A percentile compares a stretch with the other conserved stretches of the same genome.
These are phyloP conservation scores for Chaetoscypha palmicola DNA, from an alignment of 2,329 filamentous ascomycete genomes.

Conservation along the genomic window DNA sequence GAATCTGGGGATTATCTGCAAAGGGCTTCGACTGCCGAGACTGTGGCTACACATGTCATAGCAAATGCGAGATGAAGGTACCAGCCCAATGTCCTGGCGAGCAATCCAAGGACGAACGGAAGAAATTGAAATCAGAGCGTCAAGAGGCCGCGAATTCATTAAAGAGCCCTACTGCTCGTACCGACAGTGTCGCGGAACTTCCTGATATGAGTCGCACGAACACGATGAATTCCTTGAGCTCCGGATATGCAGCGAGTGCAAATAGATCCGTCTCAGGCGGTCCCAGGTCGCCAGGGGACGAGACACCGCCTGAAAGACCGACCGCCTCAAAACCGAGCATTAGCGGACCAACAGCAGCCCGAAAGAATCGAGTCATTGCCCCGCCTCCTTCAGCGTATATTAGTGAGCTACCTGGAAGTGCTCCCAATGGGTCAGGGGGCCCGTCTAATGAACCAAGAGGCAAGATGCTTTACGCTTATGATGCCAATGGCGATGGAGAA, in stretches of 20 bases:
- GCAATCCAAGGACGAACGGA: conserved; percentile 87
- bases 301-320: conserved; percentile 37
- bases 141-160: conserved; percentile 64
- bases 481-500: conserved; percentile 74
- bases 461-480: conserved; percentile 86
- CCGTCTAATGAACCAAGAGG: conserved; percentile 54
- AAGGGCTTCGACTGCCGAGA: conserved; percentile 96
- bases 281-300: conserved; percentile 44
- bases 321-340: conserved; percentile 21
- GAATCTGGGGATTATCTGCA: conserved; percentile 93
- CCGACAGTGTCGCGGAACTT: conserved; percentile 51
- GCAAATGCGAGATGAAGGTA: conserved; percentile 98
- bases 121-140: conserved; percentile 81
- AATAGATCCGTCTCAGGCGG: conserved; percentile 65
- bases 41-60: conserved; percentile 96
- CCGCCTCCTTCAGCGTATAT: conserved; percentile 81
- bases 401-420: conserved; percentile 53
- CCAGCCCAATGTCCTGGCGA: conserved; percentile 93
- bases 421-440: conserved; percentile 36
- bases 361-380: conserved; percentile 71
- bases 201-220: conserved; percentile 67
- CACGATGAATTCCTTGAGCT: conserved; percentile 85
- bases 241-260: conserved; percentile 75
- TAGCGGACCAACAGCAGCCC: conserved; percentile 19
- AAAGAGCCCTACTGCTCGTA: conserved; percentile 25